Base-by-base conservation (phyloP, 2,329 filamentous ascomycete species). In the Neopestalotiopsis sp. region DNA sequence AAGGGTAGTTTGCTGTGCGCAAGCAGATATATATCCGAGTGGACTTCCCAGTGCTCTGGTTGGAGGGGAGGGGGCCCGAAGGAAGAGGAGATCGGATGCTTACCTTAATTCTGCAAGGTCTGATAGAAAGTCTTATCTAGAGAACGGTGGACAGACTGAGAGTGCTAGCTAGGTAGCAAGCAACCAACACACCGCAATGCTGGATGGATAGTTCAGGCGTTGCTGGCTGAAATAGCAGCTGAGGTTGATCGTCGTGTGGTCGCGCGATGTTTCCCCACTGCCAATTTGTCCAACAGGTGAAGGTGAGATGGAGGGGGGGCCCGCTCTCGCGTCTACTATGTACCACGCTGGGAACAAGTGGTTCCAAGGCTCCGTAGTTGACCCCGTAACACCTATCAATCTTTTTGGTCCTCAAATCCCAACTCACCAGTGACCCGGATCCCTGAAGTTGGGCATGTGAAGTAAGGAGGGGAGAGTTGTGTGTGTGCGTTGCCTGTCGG, bases 191-290 rank as follows among this genome's bases (percentile, higher is more conserved):
- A 64, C 34, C 40, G 40, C 61, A 49, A 64, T 38, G 28, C 38
- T n/a, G 34, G 40, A 17, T 30, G n/a, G 14, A 20, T 34, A 9
- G 45, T 53, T 53, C 45, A 53, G 45, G 45, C 40, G n/a, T 38
- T 28, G 13, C 42, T 20, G 24, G 30, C 42, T 45, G 61, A 53
- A 53, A 66, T 57, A 53, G 17, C n/a, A 49, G 42, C 42, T 67
- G 53, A 65, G 56, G 53, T 62, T 49, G 68, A 68, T 70, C 62
- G 66, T 70, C 66, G 66, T 66, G 38, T 58, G 58, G 56, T 45
- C 34, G 61, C 40, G 61, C 62, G 65, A 68, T 53, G 40, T 32
- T 67, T 61, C 67, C 69, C 63, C 69, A 57, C 56, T 53, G 61
- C 45, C 59, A 59, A 69, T 63, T 66, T 64, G 61, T 64, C 61